Evolutionary conservation across 257 asterid genomes (phyloP).

Genomic region (Solanum commersonii): DNA sequence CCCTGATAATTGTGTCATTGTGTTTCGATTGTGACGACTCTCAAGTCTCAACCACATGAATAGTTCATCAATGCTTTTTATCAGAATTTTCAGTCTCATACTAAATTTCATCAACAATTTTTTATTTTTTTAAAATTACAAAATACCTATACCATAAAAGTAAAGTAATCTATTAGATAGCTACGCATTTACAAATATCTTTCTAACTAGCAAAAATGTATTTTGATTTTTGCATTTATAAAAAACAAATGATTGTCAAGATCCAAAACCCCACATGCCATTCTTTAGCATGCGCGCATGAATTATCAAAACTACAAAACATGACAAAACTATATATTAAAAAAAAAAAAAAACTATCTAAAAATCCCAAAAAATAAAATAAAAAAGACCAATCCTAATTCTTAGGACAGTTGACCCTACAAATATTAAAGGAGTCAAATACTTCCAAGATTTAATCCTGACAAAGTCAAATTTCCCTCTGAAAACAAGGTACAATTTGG

Average conservation of each 20-base stretch:
- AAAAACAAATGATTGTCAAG: neutral
- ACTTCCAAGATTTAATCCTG: neutral
- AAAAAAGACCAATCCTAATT: neutral
- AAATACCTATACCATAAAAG: neutral
- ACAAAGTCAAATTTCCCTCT: neutral
- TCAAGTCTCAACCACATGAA: neutral
- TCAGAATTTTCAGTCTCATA: neutral
- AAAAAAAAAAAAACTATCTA: neutral
- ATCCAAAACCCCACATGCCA: neutral
- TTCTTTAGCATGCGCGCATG: neutral
- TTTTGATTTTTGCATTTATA: neutral
- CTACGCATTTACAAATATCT: neutral
- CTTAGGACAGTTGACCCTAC: neutral
- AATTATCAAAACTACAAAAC: neutral
- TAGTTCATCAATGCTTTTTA: neutral
- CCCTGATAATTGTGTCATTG: neutral
- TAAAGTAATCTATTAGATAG: neutral
- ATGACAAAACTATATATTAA: neutral
- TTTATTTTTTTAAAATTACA: neutral
- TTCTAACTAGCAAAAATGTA: neutral
- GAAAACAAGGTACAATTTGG: neutral
- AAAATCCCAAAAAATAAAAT: neutral
- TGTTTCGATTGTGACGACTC: neutral
- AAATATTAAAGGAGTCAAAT: neutral
- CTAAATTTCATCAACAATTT: neutral